Evolutionary conservation across 306 rosid genomes (phyloP), one percentile per base, ranked within the genome.

Genomic region (Trichosanthes truncata): DNA sequence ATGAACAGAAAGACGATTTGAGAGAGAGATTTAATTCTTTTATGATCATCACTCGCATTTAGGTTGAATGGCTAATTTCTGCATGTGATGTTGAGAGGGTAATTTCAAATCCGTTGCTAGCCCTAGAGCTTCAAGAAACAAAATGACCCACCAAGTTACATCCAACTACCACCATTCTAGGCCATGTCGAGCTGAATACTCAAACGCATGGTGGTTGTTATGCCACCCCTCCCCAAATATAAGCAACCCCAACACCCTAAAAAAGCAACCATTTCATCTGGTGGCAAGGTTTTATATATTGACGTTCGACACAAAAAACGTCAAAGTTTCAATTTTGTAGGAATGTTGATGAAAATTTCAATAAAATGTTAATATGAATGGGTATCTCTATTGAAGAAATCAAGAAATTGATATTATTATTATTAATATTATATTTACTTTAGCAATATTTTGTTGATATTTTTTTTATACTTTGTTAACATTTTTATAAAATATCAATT

Each of bases 141-240:
- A 85, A 1, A 90, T 85, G 3, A 87, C 84, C 21, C 81, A 86
- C 95, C 91, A 90, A 69, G 94, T 88, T 79, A 84, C 76, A 82
- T 90, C 94, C n/a, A 90, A 40, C 77, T 90, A 84, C 92, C 95
- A 90, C 95, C 95, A 90, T 83, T 89, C 87, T 7, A 90, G 69
- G 43, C 92, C 95, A 81, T 90, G 95, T 57, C 92, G 26, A 41
- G 95, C 92, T 60, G 92, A 90, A 69, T 72, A 84, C 81, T 90
- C 95, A 82, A 90, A 90, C 4, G 95, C 95, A 77, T 90, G 95
- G 83, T 90, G 95, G 46, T 90, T 90, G 73, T 90, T 90, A 66
- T 90, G 95, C 92, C 95, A 90, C 33, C 94, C 94, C 41, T 90
- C 92, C n/a, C 94, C 94, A 87, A 88, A 90, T 75, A 90, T 82